Conservation (phyloP, 2,329 filamentous ascomycete genomes). For the Blumeria hordei region DNA sequence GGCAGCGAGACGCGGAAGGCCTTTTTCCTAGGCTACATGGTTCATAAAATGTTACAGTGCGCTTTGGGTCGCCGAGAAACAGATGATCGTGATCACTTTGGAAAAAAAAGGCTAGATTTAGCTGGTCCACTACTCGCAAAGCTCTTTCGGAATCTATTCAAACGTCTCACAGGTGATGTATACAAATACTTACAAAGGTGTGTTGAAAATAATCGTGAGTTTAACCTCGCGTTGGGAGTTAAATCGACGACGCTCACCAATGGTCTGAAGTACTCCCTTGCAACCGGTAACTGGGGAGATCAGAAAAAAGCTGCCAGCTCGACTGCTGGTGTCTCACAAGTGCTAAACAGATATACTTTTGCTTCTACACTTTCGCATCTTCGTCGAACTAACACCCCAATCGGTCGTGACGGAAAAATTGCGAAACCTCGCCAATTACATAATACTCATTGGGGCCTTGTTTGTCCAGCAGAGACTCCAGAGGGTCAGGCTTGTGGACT, state of each 20-base stretch:
- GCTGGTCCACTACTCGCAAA: constrained; percentile 89
- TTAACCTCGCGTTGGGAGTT: constrained; percentile 74
- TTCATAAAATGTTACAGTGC: constrained; percentile 83
- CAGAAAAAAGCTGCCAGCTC: constrained; percentile 94
- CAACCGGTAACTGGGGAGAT: constrained; percentile 97
- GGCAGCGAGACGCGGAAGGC: constrained; percentile 91
- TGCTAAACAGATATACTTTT: constrained; percentile 93
- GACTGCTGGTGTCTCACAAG: constrained; percentile 92
- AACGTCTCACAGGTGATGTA: constrained; percentile 75
- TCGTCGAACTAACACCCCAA: constrained; percentile 88
- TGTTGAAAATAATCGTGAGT: constrained; percentile 70
- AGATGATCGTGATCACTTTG: constrained; percentile 95
- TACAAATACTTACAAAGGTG: constrained; percentile 79
- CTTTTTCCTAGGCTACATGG: constrained; percentile 98
- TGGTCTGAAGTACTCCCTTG: constrained; percentile 85
- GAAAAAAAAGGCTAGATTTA: constrained; percentile 92
- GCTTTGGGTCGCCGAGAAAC: constrained; percentile 79
- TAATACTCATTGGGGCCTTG: constrained; percentile 95
- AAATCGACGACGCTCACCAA: constrained; percentile 82
- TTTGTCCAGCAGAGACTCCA: constrained; percentile 90
- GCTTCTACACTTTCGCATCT: constrained; percentile 91
- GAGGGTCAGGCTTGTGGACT: constrained; percentile 96
- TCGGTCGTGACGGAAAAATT: constrained; percentile 92
- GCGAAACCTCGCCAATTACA: constrained; percentile 94
- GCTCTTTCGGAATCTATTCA: constrained; percentile 77